These are phyloP conservation scores for Xylaria hypoxylon DNA, from an alignment of 2,329 filamentous ascomycete genomes.

Conservation along the genomic window DNA sequence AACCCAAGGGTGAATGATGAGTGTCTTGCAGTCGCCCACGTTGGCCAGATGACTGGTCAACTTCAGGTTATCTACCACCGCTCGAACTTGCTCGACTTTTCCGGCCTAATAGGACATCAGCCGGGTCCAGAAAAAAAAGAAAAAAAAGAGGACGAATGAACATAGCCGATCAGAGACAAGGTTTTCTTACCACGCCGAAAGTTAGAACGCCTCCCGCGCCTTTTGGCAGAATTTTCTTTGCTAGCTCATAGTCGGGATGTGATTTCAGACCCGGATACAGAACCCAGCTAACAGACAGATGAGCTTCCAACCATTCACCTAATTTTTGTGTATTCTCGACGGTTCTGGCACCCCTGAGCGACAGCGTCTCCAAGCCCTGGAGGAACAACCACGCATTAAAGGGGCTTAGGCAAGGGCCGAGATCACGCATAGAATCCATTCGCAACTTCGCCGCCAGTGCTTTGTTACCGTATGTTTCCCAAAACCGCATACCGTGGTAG, in stretches of 20 bases:
- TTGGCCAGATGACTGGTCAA: conserved; percentile 80
- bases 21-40: conserved; percentile 78
- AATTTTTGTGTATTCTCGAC: conserved; percentile 73
- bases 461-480: conserved; percentile 74
- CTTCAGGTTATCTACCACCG: conserved; percentile 78
- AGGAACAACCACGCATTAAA: conserved; percentile 79
- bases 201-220: conserved; percentile 78
- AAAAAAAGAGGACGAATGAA: not conserved
- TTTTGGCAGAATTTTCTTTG: conserved; percentile 75
- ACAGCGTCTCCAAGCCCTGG: conserved; percentile 76
- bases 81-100: conserved; percentile 51
- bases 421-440: conserved; percentile 76
- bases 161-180: not conserved
- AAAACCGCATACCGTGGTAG: conserved; percentile 78
- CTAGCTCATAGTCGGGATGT: conserved; percentile 71
- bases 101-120: conserved; percentile 53
- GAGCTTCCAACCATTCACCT: conserved; percentile 75
- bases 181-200: conserved; percentile 74
- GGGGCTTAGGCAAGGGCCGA: conserved; percentile 75
- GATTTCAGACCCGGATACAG: conserved; percentile 76
- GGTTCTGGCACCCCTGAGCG: conserved; percentile 73
- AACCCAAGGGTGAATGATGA: conserved; percentile 78
- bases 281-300: conserved; percentile 77
- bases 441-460: conserved; percentile 75
- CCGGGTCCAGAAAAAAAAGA: no score